Percentiles rank a stretch among this genome's conserved stretches.
These are phyloP conservation scores for Biscogniauxia mediterranea DNA, from an alignment of 2,329 filamentous ascomycete genomes.

Conservation along the genomic window DNA sequence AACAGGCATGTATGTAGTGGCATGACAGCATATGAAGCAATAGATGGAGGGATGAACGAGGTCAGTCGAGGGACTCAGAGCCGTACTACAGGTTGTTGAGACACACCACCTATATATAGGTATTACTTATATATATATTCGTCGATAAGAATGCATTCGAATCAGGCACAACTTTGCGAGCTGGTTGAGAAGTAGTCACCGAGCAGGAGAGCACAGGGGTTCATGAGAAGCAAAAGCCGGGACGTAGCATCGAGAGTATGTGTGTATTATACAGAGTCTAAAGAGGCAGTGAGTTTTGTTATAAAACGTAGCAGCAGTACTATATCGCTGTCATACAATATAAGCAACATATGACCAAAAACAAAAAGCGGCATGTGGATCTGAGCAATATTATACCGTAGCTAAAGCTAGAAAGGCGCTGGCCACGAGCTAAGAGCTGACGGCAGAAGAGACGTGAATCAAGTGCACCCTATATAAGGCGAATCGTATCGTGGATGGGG, in stretches of 20 bases:
- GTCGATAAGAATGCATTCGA: not conserved
- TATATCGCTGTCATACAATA: not conserved
- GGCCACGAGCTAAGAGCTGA: not conserved
- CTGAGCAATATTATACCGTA: not conserved
- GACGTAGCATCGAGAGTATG: too few relatives aligned
- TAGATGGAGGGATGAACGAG: not conserved
- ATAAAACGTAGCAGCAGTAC: not conserved
- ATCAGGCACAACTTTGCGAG: not conserved
- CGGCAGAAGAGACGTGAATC: not conserved
- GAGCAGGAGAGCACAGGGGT: too few relatives aligned
- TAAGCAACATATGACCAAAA: not conserved
- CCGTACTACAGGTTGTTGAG: not conserved
- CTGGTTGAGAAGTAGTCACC: not conserved
- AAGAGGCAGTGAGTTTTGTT: too few relatives aligned
- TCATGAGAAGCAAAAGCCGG: too few relatives aligned
- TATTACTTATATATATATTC: not conserved
- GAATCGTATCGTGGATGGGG: not conserved
- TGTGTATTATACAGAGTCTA: too few relatives aligned
- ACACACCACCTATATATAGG: not conserved
- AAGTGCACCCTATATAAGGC: not conserved
- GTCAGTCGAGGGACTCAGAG: not conserved
- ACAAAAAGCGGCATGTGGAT: not conserved
- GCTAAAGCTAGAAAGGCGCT: not conserved
- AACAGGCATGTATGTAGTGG: not conserved
- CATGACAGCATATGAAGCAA: not conserved